A percentile compares a stretch with the other conserved stretches of the same genome.
Conservation (phyloP, 169 alveolate species). For the Theileria annulata region DNA sequence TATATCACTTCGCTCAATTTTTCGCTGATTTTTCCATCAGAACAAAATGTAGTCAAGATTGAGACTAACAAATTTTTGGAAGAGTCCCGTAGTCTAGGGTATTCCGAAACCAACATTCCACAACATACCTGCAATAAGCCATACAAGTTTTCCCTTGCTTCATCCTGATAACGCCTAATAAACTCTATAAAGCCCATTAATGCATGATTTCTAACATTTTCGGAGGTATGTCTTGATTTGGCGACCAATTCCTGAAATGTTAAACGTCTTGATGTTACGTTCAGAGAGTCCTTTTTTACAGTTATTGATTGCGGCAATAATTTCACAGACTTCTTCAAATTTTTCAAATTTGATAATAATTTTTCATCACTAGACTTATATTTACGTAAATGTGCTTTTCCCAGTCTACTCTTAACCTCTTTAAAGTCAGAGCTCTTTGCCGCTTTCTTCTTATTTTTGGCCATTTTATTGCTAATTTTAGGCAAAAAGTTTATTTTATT, state of each 20-base stretch:
- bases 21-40: background rate
- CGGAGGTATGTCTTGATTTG: conserved; percentile 55
- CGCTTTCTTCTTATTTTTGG: background rate
- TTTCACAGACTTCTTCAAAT: conserved; percentile 46
- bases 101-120: conserved; percentile 3
- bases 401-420: conserved; percentile 37
- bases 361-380: conserved; percentile 49
- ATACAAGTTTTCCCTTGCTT: conserved; percentile 40
- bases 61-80: conserved; percentile 30
- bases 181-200: conserved; percentile 50
- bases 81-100: conserved; percentile 29
- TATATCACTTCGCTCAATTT: conserved; percentile 29
- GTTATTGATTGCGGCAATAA: conserved; percentile 52
- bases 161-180: conserved; percentile 40
- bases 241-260: conserved; percentile 62
- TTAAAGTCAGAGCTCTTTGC: conserved; percentile 8
- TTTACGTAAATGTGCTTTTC: conserved; percentile 44
- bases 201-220: conserved; percentile 42
- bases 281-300: conserved; percentile 54
- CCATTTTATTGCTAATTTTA: background rate
- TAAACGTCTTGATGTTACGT: conserved; percentile 52
- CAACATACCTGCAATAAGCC: conserved; percentile 49
- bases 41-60: conserved; percentile 4
- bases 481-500: background rate
- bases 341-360: conserved; percentile 34